Percentiles rank a stretch among this genome's conserved stretches.
phyloP scores from a whole-genome alignment of 2,329 filamentous ascomycete genomes.

The Diaporthe batatas region DNA sequence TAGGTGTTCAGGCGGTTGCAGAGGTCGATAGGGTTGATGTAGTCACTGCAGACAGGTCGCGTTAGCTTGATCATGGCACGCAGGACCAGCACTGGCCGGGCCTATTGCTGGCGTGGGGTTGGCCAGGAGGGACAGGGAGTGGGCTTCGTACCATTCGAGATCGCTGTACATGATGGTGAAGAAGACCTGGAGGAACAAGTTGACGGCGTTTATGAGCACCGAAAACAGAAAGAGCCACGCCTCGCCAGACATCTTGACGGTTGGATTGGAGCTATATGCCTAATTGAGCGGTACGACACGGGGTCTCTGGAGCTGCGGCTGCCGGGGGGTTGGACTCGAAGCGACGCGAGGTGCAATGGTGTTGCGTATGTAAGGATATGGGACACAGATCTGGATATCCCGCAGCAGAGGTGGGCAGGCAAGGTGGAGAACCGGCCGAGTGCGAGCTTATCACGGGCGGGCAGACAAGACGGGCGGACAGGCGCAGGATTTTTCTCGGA shows the following conservation, averaged over 20 bases:
- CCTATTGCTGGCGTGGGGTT: neutral
- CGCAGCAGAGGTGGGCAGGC: constrained; percentile 24
- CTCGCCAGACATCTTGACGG: constrained; percentile 86
- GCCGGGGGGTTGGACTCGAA: constrained; percentile 29
- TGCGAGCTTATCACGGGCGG: constrained; percentile 27
- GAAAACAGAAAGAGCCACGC: constrained; percentile 98
- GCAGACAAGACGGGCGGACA: neutral
- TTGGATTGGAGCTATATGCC: constrained; percentile 38
- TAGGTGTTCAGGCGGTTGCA: constrained; percentile 99
- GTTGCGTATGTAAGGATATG: constrained; percentile 18
- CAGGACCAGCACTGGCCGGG: neutral
- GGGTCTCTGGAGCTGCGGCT: constrained; percentile 26
- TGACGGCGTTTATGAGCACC: constrained; percentile 99
- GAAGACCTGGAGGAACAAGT: constrained; percentile 99
- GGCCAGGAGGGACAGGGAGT: neutral
- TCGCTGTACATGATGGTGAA: constrained; percentile 99
- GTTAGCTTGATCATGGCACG: constrained; percentile 22
- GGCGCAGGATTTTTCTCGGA: constrained; percentile 32
- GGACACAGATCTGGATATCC: constrained; percentile 24
- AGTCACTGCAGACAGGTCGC: constrained; percentile 76
- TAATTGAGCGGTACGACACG: constrained; percentile 8
- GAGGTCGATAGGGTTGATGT: constrained; percentile 99
- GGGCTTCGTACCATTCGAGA: constrained; percentile 84
- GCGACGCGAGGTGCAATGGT: constrained; percentile 18
- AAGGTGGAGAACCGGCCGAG: constrained; percentile 33